Evolutionary conservation across 148 eudicot species (phyloP), one percentile per base, ranked within the genome.

Genomic region (Fagopyrum esculentum): DNA sequence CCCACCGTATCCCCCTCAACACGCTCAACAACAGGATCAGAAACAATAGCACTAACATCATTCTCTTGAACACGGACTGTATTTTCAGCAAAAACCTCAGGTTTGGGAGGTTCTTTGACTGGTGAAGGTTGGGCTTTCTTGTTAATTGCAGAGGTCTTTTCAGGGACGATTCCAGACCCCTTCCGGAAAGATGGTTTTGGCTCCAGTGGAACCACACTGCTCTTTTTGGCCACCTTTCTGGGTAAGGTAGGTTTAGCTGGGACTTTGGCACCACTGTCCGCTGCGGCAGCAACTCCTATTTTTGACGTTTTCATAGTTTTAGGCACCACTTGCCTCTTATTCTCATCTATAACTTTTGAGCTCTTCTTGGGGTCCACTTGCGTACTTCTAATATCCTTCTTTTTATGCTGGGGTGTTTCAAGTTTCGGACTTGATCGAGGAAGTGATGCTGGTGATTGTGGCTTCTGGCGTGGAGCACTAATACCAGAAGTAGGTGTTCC

Each of bases 171-270:
- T 78, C 87, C 80, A 13, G 97, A 81, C 64, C 88, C 88, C 84
- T 88, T 95, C 10, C 91, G 89, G 54, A 81, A 81, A 49, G 54
- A 71, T 74, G 94, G 88, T 89, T 91, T 95, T 5, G 93, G 81
- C 83, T 95, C 97, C 81, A 95, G 77, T 43, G 99, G 97, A 59
- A 95, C 99, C 72, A 95, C 94, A 79, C 90, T 92, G 83, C 97
- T 88, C 83, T 90, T 95, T 85, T 92, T 94, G 80, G 90, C 83
- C 40, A 84, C 91, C 87, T 89, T 92, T 85, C 74, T 89, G 30
- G 88, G 85, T 44, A 86, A 78, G 46, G 85, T 86, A 43, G 90
- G 84, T 80, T 95, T 92, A 17, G 85, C 84, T 9, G 83, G 82
- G 82, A 71, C 78, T 55, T 45, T 72, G 46, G 85, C 77, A 77